Conservation (phyloP, 2,329 filamentous ascomycete genomes). For the Colletotrichum truncatum region DNA sequence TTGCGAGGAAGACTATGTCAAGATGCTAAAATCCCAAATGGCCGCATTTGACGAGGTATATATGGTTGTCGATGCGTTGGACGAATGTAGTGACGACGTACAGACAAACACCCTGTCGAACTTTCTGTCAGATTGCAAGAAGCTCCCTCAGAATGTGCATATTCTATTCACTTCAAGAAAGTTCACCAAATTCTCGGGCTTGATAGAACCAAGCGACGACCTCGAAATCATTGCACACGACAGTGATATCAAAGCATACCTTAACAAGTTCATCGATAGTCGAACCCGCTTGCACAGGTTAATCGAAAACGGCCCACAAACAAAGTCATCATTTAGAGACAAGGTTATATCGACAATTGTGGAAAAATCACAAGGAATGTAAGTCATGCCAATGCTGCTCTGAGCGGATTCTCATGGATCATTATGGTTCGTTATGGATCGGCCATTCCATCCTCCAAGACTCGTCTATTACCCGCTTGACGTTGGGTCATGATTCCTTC, state of each 20-base stretch:
- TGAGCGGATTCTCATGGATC: no score
- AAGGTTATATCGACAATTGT: neutral
- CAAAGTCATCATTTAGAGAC: neutral
- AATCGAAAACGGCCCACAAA: neutral
- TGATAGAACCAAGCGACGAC: neutral
- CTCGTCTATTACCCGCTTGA: no score
- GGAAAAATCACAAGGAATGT: conserved; percentile 11
- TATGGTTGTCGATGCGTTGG: conserved; percentile 6
- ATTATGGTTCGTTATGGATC: no score
- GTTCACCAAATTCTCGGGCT: neutral
- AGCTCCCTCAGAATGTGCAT: neutral
- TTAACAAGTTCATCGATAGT: neutral
- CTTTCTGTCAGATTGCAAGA: neutral
- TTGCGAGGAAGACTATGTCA: neutral
- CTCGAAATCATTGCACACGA: neutral
- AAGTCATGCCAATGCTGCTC: no score
- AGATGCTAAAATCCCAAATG: neutral
- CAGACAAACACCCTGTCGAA: neutral
- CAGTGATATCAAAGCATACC: neutral
- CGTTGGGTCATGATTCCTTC: neutral
- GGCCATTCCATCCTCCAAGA: no score
- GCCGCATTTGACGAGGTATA: neutral
- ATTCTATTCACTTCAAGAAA: conserved; percentile 5
- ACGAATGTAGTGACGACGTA: conserved; percentile 5
- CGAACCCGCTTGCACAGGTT: neutral